These are phyloP conservation scores for Prunus persica DNA, from an alignment of 306 rosid species.

Conservation along the genomic window DNA sequence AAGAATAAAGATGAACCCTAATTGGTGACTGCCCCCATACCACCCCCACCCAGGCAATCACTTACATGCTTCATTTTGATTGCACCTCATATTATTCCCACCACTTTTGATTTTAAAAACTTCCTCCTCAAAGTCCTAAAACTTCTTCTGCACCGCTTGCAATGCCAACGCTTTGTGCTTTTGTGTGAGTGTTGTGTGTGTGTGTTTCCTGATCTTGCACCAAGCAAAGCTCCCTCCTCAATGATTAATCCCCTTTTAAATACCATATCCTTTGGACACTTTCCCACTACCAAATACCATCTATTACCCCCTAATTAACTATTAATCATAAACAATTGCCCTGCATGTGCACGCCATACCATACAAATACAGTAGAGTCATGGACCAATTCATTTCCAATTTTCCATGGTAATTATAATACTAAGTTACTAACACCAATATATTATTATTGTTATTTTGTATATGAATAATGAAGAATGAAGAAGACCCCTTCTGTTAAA, in stretches of 20 bases:
- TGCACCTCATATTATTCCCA: slow-evolving; percentile 3
- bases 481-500: too few relatives aligned
- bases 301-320: neutral
- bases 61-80: slow-evolving; percentile 4
- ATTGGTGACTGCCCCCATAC: slow-evolving; percentile 3
- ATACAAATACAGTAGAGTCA: neutral
- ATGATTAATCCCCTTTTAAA: slow-evolving; percentile 36
- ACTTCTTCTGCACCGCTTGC: neutral
- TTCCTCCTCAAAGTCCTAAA: neutral
- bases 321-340: neutral
- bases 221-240: slow-evolving; percentile 26
- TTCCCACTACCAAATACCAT: slow-evolving; percentile 2
- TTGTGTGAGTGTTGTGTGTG: neutral
- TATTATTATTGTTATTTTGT: neutral
- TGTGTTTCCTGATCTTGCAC: slow-evolving; percentile 57
- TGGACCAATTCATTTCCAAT: neutral
- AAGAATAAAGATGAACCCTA: neutral
- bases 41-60: slow-evolving; percentile 5
- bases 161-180: slow-evolving; percentile 1
- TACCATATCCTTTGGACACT: slow-evolving; percentile 15
- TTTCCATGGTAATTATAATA: neutral
- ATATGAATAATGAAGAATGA: too few relatives aligned
- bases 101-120: neutral
- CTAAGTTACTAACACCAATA: neutral
- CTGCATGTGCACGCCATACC: slow-evolving; percentile 42